Evolutionary conservation across 1,139 yeast species (phyloP).

Genomic region (Hanseniaspora sp.): DNA sequence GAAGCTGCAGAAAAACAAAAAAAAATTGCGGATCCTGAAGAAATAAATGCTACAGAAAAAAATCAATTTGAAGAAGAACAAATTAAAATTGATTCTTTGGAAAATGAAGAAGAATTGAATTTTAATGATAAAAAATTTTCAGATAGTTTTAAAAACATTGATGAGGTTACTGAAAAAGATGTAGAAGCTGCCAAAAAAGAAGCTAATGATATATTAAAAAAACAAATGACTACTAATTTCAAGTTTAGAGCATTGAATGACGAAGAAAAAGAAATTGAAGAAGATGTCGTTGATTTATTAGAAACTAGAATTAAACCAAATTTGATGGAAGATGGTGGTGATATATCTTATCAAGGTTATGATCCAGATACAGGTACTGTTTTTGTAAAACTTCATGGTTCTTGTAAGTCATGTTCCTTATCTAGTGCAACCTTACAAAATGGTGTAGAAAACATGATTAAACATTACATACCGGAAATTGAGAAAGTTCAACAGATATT

Average conservation of each 20-base stretch:
- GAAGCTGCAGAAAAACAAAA: not conserved
- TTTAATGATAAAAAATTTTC: not conserved
- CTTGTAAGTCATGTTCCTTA: constrained; percentile 70
- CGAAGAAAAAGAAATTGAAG: constrained; percentile 36
- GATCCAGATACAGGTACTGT: constrained; percentile 57
- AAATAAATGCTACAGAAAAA: not conserved
- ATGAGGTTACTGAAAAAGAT: constrained; percentile 5
- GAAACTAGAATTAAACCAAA: constrained; percentile 95
- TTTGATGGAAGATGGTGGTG: constrained; percentile 78
- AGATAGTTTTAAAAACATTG: not conserved
- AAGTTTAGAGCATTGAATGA: constrained; percentile 14
- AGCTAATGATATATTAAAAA: constrained; percentile 3
- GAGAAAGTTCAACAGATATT: constrained; percentile 51
- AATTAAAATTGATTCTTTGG: not conserved
- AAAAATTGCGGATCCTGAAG: not conserved
- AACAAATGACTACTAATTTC: not conserved
- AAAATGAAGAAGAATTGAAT: not conserved
- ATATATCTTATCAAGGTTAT: constrained; percentile 60
- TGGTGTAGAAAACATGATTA: constrained; percentile 74
- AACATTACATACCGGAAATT: constrained; percentile 70
- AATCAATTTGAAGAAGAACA: not conserved
- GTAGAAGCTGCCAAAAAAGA: constrained; percentile 1
- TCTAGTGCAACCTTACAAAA: constrained; percentile 64
- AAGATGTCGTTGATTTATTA: constrained; percentile 84
- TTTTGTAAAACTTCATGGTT: constrained; percentile 56